phyloP scores from a whole-genome alignment of 164 flowering plant species.

The Platanus orientalis region DNA sequence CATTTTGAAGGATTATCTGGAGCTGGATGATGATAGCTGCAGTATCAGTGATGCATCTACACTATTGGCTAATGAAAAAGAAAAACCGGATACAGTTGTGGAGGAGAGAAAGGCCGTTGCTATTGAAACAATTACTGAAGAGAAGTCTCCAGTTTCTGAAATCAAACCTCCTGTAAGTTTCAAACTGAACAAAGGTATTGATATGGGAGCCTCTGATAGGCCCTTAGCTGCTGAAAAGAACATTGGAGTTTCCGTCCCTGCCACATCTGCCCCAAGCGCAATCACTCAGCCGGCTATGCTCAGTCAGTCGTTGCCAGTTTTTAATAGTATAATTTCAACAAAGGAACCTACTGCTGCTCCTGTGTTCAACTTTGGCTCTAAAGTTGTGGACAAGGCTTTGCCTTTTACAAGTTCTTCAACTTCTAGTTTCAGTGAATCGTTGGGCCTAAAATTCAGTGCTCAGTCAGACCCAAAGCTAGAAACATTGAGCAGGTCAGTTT shows the following conservation, averaged over 20 bases:
- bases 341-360: constrained; percentile 28
- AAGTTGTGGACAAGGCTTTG: constrained; percentile 18
- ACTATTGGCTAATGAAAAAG: constrained; percentile 19
- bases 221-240: constrained; percentile 21
- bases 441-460: constrained; percentile 13
- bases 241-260: constrained; percentile 18
- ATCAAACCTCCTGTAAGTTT: constrained; percentile 16
- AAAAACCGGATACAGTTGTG: constrained; percentile 13
- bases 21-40: constrained; percentile 55
- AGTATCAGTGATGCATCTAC: constrained; percentile 22
- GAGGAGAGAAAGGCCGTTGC: constrained; percentile 15
- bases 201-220: constrained; percentile 22
- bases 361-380: constrained; percentile 26
- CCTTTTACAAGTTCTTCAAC: constrained; percentile 16
- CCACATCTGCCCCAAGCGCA: constrained; percentile 16
- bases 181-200: constrained; percentile 11
- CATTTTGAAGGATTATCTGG: constrained; percentile 50
- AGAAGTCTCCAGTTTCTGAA: constrained; percentile 25
- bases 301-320: constrained; percentile 16
- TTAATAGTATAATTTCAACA: constrained; percentile 15
- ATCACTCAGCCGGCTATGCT: constrained; percentile 15
- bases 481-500: constrained; percentile 32
- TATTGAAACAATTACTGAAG: constrained; percentile 20
- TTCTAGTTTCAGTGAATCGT: constrained; percentile 15
- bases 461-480: constrained; percentile 9